Evolutionary conservation across 2,329 filamentous ascomycete species (phyloP), one percentile per base, ranked within the genome.

Genomic region (Aspergillus sp.): DNA sequence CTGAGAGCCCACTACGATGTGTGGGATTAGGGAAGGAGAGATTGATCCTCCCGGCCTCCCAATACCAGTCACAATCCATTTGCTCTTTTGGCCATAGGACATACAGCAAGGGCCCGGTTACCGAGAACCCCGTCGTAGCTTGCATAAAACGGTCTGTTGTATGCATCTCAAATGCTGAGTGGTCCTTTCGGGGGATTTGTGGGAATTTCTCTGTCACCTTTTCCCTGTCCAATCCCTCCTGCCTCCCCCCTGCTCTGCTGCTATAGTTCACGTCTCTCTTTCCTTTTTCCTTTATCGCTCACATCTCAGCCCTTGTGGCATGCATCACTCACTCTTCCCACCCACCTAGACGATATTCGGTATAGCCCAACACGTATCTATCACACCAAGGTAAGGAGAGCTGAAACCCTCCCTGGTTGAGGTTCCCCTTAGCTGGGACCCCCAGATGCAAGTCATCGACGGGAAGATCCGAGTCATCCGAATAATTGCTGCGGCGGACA

Each of bases 361-460:
- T 51, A 43, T 54, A 32, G 30, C 36, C 30, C 51, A 58, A 63
- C 53, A 63, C 52, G 64, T 63, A 64, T 62, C 45, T 61, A 59
- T 57, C 60, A 50, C 45, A 57, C 32, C 12, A 36, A 36, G 32
- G 32, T 12, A 36, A 36, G 51, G 32, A n/a, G 43, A 57, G 38
- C 19, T 47, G 57, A 56, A 57, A 58, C 58, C 58, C 59, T 48
- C 54, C 32, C 41, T 39, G 19, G 50, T 28, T 38, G 50, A 23
- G 17, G 38, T 23, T 55, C 58, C 56, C 43, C 61, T 64, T 63
- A 54, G 57, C 23, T 56, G 52, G 49, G 52, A 28, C 39, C 59
- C 55, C 61, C 55, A 65, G 49, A 65, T 64, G 66, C 67, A 66
- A 61, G 67, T 67, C 67, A 68, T 69, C 49, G 54, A 67, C 67